Evolutionary conservation across 805 yeast genomes (phyloP).

Genomic region (Yamadazyma insecticola): DNA sequence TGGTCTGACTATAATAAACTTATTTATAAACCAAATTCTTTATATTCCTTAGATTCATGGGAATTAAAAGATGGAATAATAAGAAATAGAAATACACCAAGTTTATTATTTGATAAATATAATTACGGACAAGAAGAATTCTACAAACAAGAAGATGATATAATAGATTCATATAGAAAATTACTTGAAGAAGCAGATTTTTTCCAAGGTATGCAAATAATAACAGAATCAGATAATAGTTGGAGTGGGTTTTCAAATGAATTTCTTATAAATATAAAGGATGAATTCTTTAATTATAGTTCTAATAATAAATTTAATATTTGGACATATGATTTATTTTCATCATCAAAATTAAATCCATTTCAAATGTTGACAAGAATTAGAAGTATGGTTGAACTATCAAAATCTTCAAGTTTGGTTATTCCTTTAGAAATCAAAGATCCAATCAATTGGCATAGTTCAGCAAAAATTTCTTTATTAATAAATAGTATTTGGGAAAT

Average conservation of each 20-base stretch:
- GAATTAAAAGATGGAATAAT: conserved; percentile 23
- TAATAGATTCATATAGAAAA: conserved; percentile 53
- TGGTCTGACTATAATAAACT: conserved; percentile 83
- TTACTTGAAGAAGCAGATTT: conserved; percentile 73
- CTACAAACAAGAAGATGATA: conserved; percentile 24
- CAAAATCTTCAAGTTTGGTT: conserved; percentile 47
- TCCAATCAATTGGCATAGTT: conserved; percentile 18
- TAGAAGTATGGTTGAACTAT: conserved; percentile 40
- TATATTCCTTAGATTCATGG: conserved; percentile 58
- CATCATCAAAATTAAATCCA: conserved; percentile 1
- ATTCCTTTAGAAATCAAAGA: conserved; percentile 46
- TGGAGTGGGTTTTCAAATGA: conserved; percentile 78
- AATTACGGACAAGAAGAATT: conserved; percentile 62
- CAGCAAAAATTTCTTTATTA: conserved; percentile 15
- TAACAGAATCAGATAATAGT: conserved; percentile 68
- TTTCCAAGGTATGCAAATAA: conserved; percentile 63
- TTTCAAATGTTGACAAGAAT: conserved; percentile 35
- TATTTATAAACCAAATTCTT: conserved; percentile 57
- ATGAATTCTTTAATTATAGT: conserved; percentile 55
- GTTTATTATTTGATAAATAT: conserved; percentile 41
- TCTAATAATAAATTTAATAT: conserved; percentile 28
- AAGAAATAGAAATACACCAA: conserved; percentile 25
- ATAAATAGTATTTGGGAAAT: conserved; percentile 37
- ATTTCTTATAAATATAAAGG: conserved; percentile 52
- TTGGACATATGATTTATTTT: conserved; percentile 29